Conservation (phyloP, 305 asterid genomes). For the Fraxinus baroniana region DNA sequence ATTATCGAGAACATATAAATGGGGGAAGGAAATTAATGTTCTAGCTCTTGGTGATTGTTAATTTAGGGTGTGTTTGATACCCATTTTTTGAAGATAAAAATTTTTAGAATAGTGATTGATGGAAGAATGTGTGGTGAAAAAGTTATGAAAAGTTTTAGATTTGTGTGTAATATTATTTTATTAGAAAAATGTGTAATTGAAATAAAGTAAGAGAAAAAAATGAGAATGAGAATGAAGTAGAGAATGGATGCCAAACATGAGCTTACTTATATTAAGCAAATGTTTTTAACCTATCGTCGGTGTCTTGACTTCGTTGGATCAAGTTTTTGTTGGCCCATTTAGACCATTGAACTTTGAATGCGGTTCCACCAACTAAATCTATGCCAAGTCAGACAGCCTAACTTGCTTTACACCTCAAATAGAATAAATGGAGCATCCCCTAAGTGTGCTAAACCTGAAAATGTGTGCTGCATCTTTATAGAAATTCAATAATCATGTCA, state of each 20-base stretch:
- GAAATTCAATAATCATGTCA: background rate
- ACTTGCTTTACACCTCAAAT: background rate
- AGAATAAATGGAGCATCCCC: background rate
- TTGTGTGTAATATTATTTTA: too few species aligned
- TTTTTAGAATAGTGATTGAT: too few species aligned
- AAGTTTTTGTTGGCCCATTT: background rate
- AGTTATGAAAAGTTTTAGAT: too few species aligned
- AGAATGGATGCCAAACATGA: too few species aligned
- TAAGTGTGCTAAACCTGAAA: background rate
- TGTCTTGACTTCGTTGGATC: background rate
- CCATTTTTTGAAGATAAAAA: too few species aligned
- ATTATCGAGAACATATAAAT: background rate
- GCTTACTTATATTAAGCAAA: too few species aligned
- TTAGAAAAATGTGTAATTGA: too few species aligned
- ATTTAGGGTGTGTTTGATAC: too few species aligned
- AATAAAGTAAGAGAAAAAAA: too few species aligned
- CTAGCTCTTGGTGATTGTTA: background rate
- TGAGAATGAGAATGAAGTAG: too few species aligned
- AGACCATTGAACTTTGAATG: background rate
- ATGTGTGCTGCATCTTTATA: background rate
- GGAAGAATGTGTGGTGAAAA: too few species aligned
- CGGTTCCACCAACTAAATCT: background rate
- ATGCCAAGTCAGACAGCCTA: background rate
- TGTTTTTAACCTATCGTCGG: background rate
- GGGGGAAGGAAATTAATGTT: background rate